Conservation (phyloP, 805 yeast species). For the Yarrowia sp. region DNA sequence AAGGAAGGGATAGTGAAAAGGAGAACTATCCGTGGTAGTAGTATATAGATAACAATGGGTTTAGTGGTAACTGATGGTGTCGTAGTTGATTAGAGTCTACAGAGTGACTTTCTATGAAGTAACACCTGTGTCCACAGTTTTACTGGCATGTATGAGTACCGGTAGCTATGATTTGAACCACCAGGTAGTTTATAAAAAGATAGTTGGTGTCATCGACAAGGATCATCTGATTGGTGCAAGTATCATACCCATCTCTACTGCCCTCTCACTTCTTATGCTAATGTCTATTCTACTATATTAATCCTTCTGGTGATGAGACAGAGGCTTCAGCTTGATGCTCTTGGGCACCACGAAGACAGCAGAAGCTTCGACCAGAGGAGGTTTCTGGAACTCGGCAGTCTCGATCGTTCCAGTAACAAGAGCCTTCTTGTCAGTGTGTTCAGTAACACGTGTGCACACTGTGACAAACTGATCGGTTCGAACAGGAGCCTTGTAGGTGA, state of each 20-base stretch:
- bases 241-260: too few species aligned
- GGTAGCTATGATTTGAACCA: too few species aligned
- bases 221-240: too few species aligned
- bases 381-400: constrained; percentile 22
- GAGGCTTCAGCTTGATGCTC: constrained; percentile 31
- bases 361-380: constrained; percentile 21
- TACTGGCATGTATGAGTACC: too few species aligned
- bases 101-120: too few species aligned
- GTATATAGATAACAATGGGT: background rate
- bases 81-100: too few species aligned
- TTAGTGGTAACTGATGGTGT: background rate
- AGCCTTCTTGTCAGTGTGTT: constrained; percentile 80
- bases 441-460: constrained; percentile 68
- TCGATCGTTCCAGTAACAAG: constrained; percentile 54
- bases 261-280: background rate
- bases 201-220: too few species aligned
- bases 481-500: constrained; percentile 66
- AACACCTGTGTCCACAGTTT: too few species aligned
- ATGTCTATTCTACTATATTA: constrained; percentile 1
- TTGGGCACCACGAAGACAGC: constrained; percentile 35
- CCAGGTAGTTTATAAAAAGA: too few species aligned
- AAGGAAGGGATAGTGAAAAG: constrained; percentile 13
- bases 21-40: constrained; percentile 25
- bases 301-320: constrained; percentile 27
- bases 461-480: constrained; percentile 69